These are phyloP conservation scores for Talaromyces sp. DNA, from an alignment of 2,329 filamentous ascomycete genomes.

Conservation along the genomic window DNA sequence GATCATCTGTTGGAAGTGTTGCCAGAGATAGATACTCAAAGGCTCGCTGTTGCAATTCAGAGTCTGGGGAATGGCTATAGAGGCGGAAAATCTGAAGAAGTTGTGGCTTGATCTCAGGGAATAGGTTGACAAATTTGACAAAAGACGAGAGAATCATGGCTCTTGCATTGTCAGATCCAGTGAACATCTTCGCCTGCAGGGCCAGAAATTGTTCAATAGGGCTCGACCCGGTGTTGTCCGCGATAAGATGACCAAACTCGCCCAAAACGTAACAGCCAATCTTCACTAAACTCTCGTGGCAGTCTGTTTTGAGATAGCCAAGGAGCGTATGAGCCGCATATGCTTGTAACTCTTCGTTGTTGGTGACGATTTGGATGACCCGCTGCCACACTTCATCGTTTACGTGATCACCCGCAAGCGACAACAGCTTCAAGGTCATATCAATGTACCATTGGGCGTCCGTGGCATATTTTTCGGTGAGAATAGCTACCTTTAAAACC, in stretches of 20 bases:
- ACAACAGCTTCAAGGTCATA: constrained; percentile 89
- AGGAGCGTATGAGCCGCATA: constrained; percentile 94
- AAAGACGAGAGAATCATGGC: constrained; percentile 95
- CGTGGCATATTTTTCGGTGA: constrained; percentile 97
- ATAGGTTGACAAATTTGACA: constrained; percentile 96
- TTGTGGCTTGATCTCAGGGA: constrained; percentile 97
- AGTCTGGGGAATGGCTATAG: constrained; percentile 92
- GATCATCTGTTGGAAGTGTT: constrained; percentile 82
- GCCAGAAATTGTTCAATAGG: constrained; percentile 97
- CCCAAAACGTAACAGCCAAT: constrained; percentile 95
- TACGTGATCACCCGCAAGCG: constrained; percentile 96
- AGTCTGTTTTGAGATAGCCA: constrained; percentile 88
- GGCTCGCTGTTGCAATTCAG: constrained; percentile 92
- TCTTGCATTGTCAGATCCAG: constrained; percentile 83
- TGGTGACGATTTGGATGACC: constrained; percentile 97
- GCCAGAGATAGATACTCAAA: constrained; percentile 92
- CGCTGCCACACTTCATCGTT: constrained; percentile 99
- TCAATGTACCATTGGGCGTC: constrained; percentile 99
- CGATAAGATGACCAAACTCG: constrained; percentile 95
- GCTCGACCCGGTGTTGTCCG: constrained; percentile 87
- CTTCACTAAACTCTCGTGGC: constrained; percentile 96
- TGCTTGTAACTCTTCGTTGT: constrained; percentile 96
- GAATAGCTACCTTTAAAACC: constrained; percentile 97
- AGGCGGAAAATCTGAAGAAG: constrained; percentile 85
- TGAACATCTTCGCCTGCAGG: constrained; percentile 84